Base-by-base conservation (phyloP, 2,329 filamentous ascomycete genomes). In the Aspergillus niger region DNA sequence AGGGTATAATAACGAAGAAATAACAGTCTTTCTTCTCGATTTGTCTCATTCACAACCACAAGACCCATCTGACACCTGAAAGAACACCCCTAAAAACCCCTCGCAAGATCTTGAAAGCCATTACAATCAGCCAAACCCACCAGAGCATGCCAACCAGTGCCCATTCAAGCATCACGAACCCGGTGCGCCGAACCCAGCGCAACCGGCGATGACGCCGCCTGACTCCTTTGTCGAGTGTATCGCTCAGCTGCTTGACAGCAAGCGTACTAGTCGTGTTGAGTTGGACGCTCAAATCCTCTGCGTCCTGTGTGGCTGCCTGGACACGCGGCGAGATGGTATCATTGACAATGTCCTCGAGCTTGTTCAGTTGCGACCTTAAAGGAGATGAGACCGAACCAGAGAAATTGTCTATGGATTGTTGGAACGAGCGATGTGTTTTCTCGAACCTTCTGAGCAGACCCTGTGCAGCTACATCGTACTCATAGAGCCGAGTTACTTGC, bases 51-150 rank as follows among this genome's bases (percentile, higher is more conserved):
- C 75, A 91, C 67, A 95, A 75, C 91, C 91, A 97, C 64, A 97
- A 78, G 72, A 97, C 76, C 94, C 94, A 98, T 71, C 84, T 83
- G n/a, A 90, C 81, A 8, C 85, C 83, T 10, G 81, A 78, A 53
- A 86, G 79, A 0, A 86, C 70, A 2, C 87, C 87, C 49, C 84
- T 84, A 48, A 89, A 83, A 1, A 89, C 67, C 10, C 88, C 87
- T 61, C 87, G 79, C 38, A 90, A 77, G 13, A 91, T 75, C 61
- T 91, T 85, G 55, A 90, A 81, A 24, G 94, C 81, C 74, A 92
- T 90, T 24, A 97, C 93, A 36, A 96, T 81, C 61, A 96, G 86
- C 92, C 94, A 98, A 15, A 96, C 88, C 76, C 90, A 92, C 92
- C 95, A 97, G 88, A 98, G 91, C 67, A 96, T 85, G 3, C 90